Evolutionary conservation across 805 yeast species (phyloP).

Genomic region (Huiozyma sinensis): DNA sequence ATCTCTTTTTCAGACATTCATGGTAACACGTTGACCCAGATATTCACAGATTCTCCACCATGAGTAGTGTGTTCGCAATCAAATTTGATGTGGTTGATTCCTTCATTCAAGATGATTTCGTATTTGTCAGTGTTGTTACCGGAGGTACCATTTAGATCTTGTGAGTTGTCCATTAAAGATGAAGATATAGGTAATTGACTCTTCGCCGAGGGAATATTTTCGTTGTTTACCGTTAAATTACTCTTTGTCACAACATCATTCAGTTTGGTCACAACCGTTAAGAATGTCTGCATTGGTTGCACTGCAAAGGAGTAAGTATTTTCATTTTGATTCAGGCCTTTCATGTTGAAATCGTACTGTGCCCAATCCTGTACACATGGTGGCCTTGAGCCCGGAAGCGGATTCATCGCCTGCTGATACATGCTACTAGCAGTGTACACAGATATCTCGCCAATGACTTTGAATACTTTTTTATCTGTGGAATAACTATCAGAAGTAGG

Average conservation of each 20-base stretch:
- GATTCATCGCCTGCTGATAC: conserved; percentile 23
- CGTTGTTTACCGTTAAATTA: conserved; percentile 17
- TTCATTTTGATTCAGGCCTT: conserved; percentile 18
- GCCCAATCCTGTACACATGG: conserved; percentile 24
- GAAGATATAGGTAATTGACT: background rate
- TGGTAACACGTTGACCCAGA: conserved; percentile 27
- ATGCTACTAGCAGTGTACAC: conserved; percentile 19
- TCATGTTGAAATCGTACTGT: conserved; percentile 20
- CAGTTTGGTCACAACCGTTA: conserved; percentile 17
- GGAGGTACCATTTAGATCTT: background rate
- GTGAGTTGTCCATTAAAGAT: conserved; percentile 1
- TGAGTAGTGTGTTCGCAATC: conserved; percentile 7
- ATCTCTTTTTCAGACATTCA: conserved; percentile 2
- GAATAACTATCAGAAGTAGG: conserved; percentile 14
- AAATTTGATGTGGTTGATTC: conserved; percentile 22
- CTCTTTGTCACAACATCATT: conserved; percentile 5
- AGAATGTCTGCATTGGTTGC: conserved; percentile 22
- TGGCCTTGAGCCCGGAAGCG: conserved; percentile 23
- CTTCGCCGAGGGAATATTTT: conserved; percentile 8
- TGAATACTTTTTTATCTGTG: conserved; percentile 13
- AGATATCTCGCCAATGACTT: conserved; percentile 16
- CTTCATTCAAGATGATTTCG: conserved; percentile 23
- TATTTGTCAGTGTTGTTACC: conserved; percentile 13
- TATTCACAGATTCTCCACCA: conserved; percentile 16
- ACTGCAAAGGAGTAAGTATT: conserved; percentile 21